Conservation (phyloP, 1,284 basidiomycete species). For the Gastroboletus turbinatus region DNA sequence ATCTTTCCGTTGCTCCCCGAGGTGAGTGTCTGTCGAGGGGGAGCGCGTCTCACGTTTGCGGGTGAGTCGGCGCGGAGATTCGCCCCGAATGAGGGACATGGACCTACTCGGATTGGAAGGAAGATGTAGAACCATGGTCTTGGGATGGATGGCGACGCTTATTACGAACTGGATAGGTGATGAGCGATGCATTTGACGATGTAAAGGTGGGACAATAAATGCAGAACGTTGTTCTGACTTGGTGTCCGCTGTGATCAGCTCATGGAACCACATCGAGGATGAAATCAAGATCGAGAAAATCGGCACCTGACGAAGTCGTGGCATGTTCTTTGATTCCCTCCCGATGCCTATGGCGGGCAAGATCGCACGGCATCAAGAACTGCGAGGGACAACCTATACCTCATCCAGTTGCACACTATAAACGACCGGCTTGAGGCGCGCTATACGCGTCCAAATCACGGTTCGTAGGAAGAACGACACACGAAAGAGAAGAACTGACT, state of each 20-base stretch:
- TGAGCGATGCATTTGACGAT: neutral
- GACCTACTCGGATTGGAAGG: neutral
- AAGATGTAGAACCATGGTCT: neutral
- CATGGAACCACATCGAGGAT: neutral
- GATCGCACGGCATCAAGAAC: neutral
- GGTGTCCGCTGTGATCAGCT: neutral
- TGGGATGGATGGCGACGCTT: neutral
- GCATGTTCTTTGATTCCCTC: neutral
- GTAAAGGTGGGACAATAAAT: neutral
- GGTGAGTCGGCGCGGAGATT: neutral
- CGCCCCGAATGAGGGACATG: neutral
- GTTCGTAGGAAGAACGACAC: neutral
- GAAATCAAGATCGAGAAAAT: neutral
- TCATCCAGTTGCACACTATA: neutral
- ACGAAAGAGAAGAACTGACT: conserved; percentile 1
- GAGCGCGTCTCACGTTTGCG: no score
- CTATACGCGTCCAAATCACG: neutral
- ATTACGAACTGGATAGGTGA: neutral
- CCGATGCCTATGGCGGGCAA: no score
- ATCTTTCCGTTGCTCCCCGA: neutral
- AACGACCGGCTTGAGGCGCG: neutral
- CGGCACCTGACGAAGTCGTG: neutral
- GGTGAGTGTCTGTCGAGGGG: neutral
- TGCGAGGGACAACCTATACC: neutral
- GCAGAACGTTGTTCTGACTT: neutral